Conservation (phyloP, 176 grass and related monocot genomes). For the Tuctoria greenei region DNA sequence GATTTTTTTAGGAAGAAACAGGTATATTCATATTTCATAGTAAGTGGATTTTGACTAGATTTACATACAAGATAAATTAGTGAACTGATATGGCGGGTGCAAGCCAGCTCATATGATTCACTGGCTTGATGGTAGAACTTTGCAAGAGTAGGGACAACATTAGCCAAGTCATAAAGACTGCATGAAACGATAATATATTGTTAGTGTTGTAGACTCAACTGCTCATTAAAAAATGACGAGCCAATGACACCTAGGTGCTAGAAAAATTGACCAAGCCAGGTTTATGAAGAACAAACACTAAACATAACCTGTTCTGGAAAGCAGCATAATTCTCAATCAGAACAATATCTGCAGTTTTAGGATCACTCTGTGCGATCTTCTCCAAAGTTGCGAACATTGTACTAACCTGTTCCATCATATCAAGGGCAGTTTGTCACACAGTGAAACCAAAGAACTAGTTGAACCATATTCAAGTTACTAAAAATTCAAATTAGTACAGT, state of each 20-base stretch:
- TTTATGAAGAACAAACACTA: slow-evolving; percentile 9
- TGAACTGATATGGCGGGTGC: slow-evolving; percentile 80
- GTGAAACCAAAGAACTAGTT: not conserved
- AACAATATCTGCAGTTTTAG: slow-evolving; percentile 77
- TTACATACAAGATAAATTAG: slow-evolving; percentile 90
- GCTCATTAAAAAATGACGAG: slow-evolving; percentile 26
- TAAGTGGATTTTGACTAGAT: slow-evolving; percentile 20
- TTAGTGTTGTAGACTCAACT: slow-evolving; percentile 30
- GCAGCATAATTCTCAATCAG: slow-evolving; percentile 95
- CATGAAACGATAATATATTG: slow-evolving; percentile 43
- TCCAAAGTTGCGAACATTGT: slow-evolving; percentile 95
- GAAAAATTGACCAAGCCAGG: not conserved
- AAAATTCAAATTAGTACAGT: not conserved
- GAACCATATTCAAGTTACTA: not conserved
- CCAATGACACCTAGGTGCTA: not conserved
- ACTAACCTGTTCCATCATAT: slow-evolving; percentile 61
- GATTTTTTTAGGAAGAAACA: slow-evolving; percentile 26
- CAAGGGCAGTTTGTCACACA: slow-evolving; percentile 15
- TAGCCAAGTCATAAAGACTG: slow-evolving; percentile 96
- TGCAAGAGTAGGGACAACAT: slow-evolving; percentile 79
- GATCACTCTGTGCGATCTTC: slow-evolving; percentile 89
- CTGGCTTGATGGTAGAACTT: slow-evolving; percentile 90
- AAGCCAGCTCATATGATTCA: slow-evolving; percentile 93
- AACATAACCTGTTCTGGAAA: slow-evolving; percentile 88
- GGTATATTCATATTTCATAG: not conserved